Conservation (phyloP, 768 basidiomycete species). For the Lactarius quietus region DNA sequence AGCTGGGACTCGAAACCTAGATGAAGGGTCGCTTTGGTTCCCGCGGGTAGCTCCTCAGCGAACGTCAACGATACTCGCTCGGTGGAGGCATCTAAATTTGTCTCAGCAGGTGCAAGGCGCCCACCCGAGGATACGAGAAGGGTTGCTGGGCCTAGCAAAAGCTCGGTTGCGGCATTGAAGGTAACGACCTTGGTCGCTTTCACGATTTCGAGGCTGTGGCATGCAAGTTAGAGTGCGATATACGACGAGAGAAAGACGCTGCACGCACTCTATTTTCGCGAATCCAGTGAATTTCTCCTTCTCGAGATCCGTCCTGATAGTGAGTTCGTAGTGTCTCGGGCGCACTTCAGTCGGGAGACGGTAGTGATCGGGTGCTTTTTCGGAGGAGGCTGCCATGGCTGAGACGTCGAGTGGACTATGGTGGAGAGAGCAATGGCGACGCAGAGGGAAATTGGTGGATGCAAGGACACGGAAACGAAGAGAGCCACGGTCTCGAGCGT, state of each 20-base stretch:
- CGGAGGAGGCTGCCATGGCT: constrained; percentile 9
- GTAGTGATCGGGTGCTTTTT: constrained; percentile 30
- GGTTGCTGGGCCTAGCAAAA: constrained; percentile 55
- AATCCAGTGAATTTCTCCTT: constrained; percentile 72
- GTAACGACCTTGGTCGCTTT: constrained; percentile 57
- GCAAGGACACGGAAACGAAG: neutral
- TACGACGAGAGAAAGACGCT: neutral
- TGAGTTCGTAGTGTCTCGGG: constrained; percentile 75
- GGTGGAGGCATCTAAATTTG: constrained; percentile 51
- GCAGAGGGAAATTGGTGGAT: neutral
- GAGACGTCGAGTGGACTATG: neutral
- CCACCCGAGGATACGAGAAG: constrained; percentile 54
- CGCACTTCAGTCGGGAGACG: constrained; percentile 66
- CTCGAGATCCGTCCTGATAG: constrained; percentile 78
- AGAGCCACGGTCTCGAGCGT: neutral
- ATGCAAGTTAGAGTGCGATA: neutral
- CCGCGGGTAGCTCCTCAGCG: constrained; percentile 53
- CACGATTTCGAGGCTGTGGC: constrained; percentile 56
- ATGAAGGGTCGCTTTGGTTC: constrained; percentile 66
- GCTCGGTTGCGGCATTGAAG: constrained; percentile 56
- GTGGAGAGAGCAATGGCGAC: constrained; percentile 18
- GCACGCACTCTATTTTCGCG: constrained; percentile 61
- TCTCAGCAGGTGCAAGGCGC: constrained; percentile 41
- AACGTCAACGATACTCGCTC: constrained; percentile 68
- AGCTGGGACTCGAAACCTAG: constrained; percentile 67